Evolutionary conservation across 1,284 basidiomycete genomes (phyloP).

Genomic region (Exobasidium cylindrosporum): DNA sequence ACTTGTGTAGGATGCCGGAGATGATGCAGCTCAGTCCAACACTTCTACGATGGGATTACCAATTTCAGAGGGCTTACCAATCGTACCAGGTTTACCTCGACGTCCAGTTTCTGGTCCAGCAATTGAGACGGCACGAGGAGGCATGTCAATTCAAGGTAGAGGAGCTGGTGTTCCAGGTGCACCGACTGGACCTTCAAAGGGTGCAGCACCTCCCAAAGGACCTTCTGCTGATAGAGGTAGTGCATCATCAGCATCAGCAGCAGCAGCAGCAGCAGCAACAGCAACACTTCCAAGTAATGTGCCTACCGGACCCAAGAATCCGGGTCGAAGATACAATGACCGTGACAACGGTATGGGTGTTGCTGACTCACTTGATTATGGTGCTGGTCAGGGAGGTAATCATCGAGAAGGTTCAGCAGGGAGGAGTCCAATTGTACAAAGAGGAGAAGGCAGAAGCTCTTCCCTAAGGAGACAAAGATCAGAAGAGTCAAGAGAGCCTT

Average conservation of each 20-base stretch:
- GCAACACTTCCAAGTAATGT: slow-evolving; percentile 32
- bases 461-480: background rate
- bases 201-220: background rate
- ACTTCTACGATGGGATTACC: too few species aligned
- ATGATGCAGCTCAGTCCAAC: too few species aligned
- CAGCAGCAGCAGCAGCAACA: too few species aligned
- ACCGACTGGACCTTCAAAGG: slow-evolving; percentile 20
- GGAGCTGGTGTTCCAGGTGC: background rate
- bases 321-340: slow-evolving; percentile 46
- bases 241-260: too few species aligned
- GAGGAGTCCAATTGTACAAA: background rate
- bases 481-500: background rate
- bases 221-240: slow-evolving; percentile 6
- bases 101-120: background rate
- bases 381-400: slow-evolving; percentile 14
- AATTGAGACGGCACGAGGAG: background rate
- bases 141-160: background rate
- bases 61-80: too few species aligned
- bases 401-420: background rate
- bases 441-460: background rate
- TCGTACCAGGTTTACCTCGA: background rate
- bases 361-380: slow-evolving; percentile 49
- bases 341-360: slow-evolving; percentile 43
- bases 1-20: too few species aligned
- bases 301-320: slow-evolving; percentile 34